phyloP scores from a whole-genome alignment of 2,329 filamentous ascomycete genomes.

The Scolecobasidium constrictum region DNA sequence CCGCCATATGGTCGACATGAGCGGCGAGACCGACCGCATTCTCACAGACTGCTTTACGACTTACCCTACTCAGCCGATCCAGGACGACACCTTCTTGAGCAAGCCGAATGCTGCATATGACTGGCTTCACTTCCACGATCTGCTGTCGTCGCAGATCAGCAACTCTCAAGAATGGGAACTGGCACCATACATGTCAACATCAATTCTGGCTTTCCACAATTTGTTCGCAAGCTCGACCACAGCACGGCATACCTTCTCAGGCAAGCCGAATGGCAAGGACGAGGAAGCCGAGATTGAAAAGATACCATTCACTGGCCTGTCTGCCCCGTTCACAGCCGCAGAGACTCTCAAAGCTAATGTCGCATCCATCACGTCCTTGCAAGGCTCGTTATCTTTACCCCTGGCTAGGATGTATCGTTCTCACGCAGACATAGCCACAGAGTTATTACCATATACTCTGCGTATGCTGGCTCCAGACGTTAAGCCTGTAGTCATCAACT shows the following conservation, averaged over 20 bases:
- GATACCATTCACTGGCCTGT: constrained; percentile 65
- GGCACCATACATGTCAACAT: constrained; percentile 73
- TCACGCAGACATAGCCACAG: constrained; percentile 63
- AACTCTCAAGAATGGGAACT: constrained; percentile 90
- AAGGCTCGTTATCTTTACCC: constrained; percentile 59
- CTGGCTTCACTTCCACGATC: constrained; percentile 91
- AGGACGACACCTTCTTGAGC: constrained; percentile 82
- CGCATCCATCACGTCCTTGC: constrained; percentile 61
- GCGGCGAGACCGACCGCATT: constrained; percentile 68
- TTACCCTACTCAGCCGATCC: constrained; percentile 80
- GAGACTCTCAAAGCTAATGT: constrained; percentile 74
- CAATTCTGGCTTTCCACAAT: constrained; percentile 80
- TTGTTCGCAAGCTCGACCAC: constrained; percentile 62
- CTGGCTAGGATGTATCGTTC: constrained; percentile 71
- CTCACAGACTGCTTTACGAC: constrained; percentile 68
- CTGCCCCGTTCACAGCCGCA: constrained; percentile 69
- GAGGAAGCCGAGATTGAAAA: constrained; percentile 16
- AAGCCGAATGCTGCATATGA: constrained; percentile 85
- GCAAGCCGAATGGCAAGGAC: constrained; percentile 30
- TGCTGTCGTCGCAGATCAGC: constrained; percentile 66
- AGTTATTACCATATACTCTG: constrained; percentile 75
- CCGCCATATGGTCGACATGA: constrained; percentile 66
- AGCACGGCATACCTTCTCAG: constrained; percentile 12
- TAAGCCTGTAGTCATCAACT: constrained; percentile 79
- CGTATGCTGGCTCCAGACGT: constrained; percentile 81